phyloP scores from a whole-genome alignment of 2,329 filamentous ascomycete species.

The Claviceps africana region DNA sequence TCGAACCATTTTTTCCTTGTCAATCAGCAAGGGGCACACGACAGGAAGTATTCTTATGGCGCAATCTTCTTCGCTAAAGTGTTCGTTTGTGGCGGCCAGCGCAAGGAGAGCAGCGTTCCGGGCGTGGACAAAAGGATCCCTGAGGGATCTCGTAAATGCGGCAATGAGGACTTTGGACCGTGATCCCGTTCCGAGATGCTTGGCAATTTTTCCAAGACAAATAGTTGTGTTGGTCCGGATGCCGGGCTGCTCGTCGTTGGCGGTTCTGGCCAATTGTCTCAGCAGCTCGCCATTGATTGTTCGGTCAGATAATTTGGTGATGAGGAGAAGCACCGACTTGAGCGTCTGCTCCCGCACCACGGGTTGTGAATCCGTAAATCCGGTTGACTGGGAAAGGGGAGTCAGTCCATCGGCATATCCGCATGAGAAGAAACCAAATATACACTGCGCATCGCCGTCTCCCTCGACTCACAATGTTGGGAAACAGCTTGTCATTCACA shows the following conservation, averaged over 20 bases:
- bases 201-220: conserved; percentile 89
- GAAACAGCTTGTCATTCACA: conserved; percentile 94
- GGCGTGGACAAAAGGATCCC: conserved; percentile 90
- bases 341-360: conserved; percentile 91
- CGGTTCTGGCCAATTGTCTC: conserved; percentile 82
- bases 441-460: neutral
- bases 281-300: conserved; percentile 88
- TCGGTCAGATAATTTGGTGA: conserved; percentile 80
- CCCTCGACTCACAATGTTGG: conserved; percentile 57
- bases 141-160: conserved; percentile 75
- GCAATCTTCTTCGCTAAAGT: conserved; percentile 82
- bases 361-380: conserved; percentile 83
- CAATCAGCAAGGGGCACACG: conserved; percentile 71
- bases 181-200: conserved; percentile 64
- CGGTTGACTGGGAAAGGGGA: conserved; percentile 50
- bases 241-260: conserved; percentile 93
- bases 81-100: conserved; percentile 68
- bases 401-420: conserved; percentile 7
- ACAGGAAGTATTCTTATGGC: conserved; percentile 71
- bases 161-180: conserved; percentile 84
- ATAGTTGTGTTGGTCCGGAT: conserved; percentile 98
- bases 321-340: conserved; percentile 79
- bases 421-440: neutral
- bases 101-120: conserved; percentile 81
- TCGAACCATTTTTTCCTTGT: conserved; percentile 89